Evolutionary conservation across 345 rosid species (phyloP), one percentile per base, ranked within the genome.

Genomic region (Arabis hirsuta): DNA sequence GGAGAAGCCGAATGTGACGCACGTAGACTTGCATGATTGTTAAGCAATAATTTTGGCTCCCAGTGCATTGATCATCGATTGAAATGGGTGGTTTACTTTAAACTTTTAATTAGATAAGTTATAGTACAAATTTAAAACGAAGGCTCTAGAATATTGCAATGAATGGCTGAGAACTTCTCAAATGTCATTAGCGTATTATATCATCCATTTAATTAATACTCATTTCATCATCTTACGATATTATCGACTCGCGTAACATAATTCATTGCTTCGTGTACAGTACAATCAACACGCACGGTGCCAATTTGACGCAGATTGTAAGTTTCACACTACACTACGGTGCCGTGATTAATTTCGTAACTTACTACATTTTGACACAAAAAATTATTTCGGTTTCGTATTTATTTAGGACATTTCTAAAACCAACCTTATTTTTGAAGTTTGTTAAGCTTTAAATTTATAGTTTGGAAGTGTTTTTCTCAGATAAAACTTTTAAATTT

Each of bases 1-100:
- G n/a, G 14, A 41, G 75, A 51, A 41, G 45, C 32, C 19, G 26
- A 62, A 55, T 63, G 77, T 46, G 77, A 57, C 66, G 59, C 77
- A 47, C 72, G 59, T 56, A 56, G 36, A 65, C 12, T 47, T 64
- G 47, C 26, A 65, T 73, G 66, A 57, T 57, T 73, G 52, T 65
- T 56, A 5, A 58, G 31, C 52, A 71, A 66, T 57, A 19, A 29
- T 57, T 57, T 42, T 38, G 72, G 58, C 14, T 19, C 48, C 0
- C 42, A 14, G 10, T 45, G 59, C 20, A 44, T 39, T 65, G 42
- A 58, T 51, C 13, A 22, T 66, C 13, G 7, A 51, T 66, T 19
- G 7, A 51, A 67, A 66, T 58, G 62, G 41, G 67, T 57, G 32
- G 73, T 51, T 73, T 36, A 7, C 39, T 36, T 36, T 42, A 51